Evolutionary conservation across 2,329 filamentous ascomycete genomes (phyloP), one percentile per base, ranked within the genome.

Genomic region (Penicillium freii): DNA sequence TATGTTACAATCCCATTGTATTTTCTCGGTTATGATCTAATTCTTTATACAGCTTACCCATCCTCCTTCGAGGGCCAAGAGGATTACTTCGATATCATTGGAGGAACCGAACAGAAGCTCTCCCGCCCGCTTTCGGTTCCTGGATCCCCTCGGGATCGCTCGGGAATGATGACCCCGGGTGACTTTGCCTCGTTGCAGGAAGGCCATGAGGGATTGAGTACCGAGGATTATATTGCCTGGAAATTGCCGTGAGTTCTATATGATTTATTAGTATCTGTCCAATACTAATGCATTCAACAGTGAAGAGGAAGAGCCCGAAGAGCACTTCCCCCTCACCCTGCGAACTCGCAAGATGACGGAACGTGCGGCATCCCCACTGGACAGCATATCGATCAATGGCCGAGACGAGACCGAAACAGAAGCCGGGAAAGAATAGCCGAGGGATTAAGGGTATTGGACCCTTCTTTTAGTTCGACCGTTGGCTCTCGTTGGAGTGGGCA

Each of bases 111-210:
- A 68, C 88, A 92, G 72, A 99, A 97, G 87, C 92, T 99, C 71
- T 93, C 92, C 11, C 84, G 94, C 48, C 94, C 94, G 8, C 87
- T 97, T 76, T 97, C 92, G 3, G 92, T 96, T 50, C 94, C 94
- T 2, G 94, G 94, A 9, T 96, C 92, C 19, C 94, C 94, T 10
- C 84, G 92, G 60, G 92, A 96, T 72, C 85, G 92, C 34, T 88
- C 88, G 43, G 94, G 94, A 53, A 96, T 97, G 92, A 97, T 99
- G 94, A 99, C 94, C 0, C 94, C 94, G 8, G 94, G 94, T 46
- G 94, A 99, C 75, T 97, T 97, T 81, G 94, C 92, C 29, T 96
- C 91, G 66, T 80, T 99, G 55, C 94, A 97, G 77, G 94, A 99
- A 77, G 91, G 92, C 44, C 88, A 89, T 43, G 94, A 99, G 75